Conservation (phyloP, 345 rosid genomes). For the Salix koriyanagi region DNA sequence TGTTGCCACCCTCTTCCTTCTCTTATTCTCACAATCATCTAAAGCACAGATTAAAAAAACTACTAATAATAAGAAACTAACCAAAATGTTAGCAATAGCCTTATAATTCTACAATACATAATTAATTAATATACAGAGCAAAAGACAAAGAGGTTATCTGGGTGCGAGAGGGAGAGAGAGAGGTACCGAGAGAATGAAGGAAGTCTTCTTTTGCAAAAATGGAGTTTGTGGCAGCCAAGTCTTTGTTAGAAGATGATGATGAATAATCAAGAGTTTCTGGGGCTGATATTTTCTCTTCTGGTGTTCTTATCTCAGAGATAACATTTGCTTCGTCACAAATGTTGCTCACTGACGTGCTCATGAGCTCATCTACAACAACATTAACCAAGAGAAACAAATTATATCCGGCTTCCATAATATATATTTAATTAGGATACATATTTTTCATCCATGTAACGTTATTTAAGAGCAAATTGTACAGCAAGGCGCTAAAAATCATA, state of each 20-base stretch:
- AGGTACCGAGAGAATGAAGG: not conserved
- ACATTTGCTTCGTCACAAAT: constrained; percentile 40
- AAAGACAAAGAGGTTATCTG: not conserved
- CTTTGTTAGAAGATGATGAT: constrained; percentile 36
- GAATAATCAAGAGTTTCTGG: constrained; percentile 31
- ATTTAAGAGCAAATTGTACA: not conserved
- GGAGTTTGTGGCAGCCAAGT: constrained; percentile 21
- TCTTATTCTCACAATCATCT: constrained; percentile 18
- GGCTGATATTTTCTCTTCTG: constrained; percentile 31
- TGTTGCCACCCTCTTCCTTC: constrained; percentile 38
- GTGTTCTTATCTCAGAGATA: constrained; percentile 41
- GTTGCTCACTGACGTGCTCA: constrained; percentile 32
- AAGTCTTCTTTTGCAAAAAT: constrained; percentile 15
- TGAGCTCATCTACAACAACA: constrained; percentile 36
- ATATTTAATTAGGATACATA: not conserved
- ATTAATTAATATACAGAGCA: not conserved
- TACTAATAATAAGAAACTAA: not conserved
- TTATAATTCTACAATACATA: not conserved
- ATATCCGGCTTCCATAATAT: not conserved
- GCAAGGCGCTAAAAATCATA: constrained; percentile 6
- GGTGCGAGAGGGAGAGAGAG: not conserved
- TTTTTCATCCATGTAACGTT: not conserved
- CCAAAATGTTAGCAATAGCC: not conserved
- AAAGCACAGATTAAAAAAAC: not conserved
- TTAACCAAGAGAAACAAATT: not conserved